Conservation (phyloP, 331 rosid genomes). For the Malus hybrid region DNA sequence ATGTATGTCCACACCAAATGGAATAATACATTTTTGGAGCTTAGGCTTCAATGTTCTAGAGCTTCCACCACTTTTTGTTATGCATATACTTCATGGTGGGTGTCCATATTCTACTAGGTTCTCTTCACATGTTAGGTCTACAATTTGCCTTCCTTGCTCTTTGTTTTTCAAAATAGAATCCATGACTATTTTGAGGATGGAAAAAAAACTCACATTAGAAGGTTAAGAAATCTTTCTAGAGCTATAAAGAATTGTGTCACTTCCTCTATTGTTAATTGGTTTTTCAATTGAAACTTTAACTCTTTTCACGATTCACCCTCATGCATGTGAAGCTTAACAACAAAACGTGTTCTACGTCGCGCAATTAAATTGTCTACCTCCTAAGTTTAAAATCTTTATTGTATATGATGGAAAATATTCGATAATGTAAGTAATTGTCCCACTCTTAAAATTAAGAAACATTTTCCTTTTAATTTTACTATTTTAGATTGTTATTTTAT, state of each 20-base stretch:
- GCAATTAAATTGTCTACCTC: neutral
- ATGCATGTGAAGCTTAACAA: neutral
- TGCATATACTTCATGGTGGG: neutral
- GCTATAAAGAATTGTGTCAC: neutral
- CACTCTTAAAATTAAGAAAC: neutral
- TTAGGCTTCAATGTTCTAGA: neutral
- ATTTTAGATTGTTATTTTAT: neutral
- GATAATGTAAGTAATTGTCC: neutral
- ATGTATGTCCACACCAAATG: neutral
- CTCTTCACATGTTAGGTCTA: neutral
- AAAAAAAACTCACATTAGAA: neutral
- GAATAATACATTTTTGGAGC: neutral
- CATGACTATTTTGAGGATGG: neutral
- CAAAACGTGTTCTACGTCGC: fast-evolving
- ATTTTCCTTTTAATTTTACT: neutral
- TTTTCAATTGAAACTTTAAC: neutral
- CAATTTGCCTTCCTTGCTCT: neutral
- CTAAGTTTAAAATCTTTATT: too few relatives aligned
- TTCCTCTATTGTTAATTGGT: too few relatives aligned
- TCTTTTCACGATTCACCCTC: fast-evolving
- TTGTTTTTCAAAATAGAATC: neutral
- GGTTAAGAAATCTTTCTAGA: too few relatives aligned
- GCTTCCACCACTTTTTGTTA: neutral
- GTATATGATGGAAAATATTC: too few relatives aligned
- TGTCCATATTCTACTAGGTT: neutral